Percentiles rank a stretch among this genome's conserved stretches.
phyloP scores from a whole-genome alignment of 371 early-diverging fungal species.

The Mucor velutinosus region DNA sequence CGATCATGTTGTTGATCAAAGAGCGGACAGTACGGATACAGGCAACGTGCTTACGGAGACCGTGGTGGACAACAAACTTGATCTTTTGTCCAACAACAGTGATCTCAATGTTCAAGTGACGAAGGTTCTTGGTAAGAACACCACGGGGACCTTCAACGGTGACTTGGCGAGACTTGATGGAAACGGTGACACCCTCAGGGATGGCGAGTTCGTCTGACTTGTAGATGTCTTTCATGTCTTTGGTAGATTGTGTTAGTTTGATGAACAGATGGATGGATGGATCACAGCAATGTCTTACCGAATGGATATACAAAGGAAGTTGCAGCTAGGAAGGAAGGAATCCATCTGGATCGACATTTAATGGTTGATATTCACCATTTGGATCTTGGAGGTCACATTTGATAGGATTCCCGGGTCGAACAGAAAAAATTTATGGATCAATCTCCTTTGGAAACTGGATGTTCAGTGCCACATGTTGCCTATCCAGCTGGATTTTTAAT shows the following conservation, averaged over 20 bases:
- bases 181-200: slow-evolving; percentile 77
- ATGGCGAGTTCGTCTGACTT: slow-evolving; percentile 82
- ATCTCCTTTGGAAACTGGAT: too few species aligned
- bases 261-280: slow-evolving; percentile 7
- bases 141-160: slow-evolving; percentile 91
- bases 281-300: slow-evolving; percentile 11
- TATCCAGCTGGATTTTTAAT: too few species aligned
- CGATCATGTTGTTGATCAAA: slow-evolving; percentile 97
- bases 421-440: neutral
- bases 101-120: slow-evolving; percentile 95
- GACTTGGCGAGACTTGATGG: slow-evolving; percentile 78
- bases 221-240: slow-evolving; percentile 90
- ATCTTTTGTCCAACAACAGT: slow-evolving; percentile 54
- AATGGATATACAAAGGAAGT: slow-evolving; percentile 25
- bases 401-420: neutral
- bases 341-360: neutral
- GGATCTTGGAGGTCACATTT: neutral
- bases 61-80: slow-evolving; percentile 95
- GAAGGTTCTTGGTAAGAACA: slow-evolving; percentile 86
- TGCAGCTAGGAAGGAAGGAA: slow-evolving; percentile 21
- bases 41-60: slow-evolving; percentile 96
- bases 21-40: slow-evolving; percentile 98
- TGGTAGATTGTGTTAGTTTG: neutral
- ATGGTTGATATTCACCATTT: neutral
- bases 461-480: too few species aligned